phyloP scores from a whole-genome alignment of 495 filamentous ascomycete species.

The Hypoxylon lienhwacheense region DNA sequence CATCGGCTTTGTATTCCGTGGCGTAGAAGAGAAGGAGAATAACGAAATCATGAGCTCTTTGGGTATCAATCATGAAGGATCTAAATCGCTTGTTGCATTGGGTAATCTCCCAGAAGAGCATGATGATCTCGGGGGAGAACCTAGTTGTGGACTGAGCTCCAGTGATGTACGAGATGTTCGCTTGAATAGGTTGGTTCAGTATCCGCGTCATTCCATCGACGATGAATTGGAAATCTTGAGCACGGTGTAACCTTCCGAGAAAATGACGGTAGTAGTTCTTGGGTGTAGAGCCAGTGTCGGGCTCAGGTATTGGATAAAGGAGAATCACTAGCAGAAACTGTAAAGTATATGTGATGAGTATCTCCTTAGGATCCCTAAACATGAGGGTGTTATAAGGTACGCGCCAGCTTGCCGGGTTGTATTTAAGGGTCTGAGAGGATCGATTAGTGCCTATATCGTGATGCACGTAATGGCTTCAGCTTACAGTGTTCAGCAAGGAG shows the following conservation, averaged over 20 bases:
- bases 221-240: slow-evolving; percentile 97
- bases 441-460: background rate
- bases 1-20: slow-evolving; percentile 80
- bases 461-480: slow-evolving; percentile 38
- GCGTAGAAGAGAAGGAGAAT: slow-evolving; percentile 91
- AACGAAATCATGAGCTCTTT: slow-evolving; percentile 89
- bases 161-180: slow-evolving; percentile 83
- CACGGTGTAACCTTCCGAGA: slow-evolving; percentile 84
- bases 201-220: slow-evolving; percentile 95
- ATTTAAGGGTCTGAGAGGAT: slow-evolving; percentile 77
- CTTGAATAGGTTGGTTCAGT: slow-evolving; percentile 88
- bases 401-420: slow-evolving; percentile 92
- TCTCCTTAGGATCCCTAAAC: slow-evolving; percentile 90
- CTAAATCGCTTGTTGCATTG: slow-evolving; percentile 98
- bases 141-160: slow-evolving; percentile 78
- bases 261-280: slow-evolving; percentile 96
- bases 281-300: slow-evolving; percentile 55
- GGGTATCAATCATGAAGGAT: slow-evolving; percentile 95
- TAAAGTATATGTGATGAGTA: slow-evolving; percentile 86
- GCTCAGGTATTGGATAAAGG: slow-evolving; percentile 88
- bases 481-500: slow-evolving; percentile 93
- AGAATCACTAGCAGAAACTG: slow-evolving; percentile 87
- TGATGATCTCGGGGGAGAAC: slow-evolving; percentile 94
- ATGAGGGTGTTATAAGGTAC: slow-evolving; percentile 94
- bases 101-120: slow-evolving; percentile 96